These are phyloP conservation scores for Saccharomycopsis olivae DNA, from an alignment of 805 yeast genomes.

Conservation along the genomic window DNA sequence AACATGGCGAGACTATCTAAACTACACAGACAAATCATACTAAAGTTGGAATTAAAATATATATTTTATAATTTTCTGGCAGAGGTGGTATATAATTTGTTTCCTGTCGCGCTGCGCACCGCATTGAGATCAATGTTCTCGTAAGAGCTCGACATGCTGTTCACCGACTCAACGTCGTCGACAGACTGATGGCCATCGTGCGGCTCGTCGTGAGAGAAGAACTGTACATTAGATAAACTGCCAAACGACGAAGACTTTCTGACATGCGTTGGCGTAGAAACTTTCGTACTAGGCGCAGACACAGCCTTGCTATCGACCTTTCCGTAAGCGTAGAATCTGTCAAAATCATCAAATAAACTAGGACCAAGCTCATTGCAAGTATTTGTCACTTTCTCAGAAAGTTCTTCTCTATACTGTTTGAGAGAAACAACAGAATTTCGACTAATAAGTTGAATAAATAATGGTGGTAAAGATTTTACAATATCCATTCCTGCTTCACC, in stretches of 20 bases:
- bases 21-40: no score
- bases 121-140: no score
- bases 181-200: no score
- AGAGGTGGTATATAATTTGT: no score
- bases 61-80: no score
- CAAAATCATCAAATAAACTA: conserved; percentile 77
- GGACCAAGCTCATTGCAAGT: conserved; percentile 77
- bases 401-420: conserved; percentile 46
- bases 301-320: not conserved
- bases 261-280: not conserved
- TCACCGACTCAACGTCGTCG: no score
- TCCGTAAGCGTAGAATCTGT: conserved; percentile 26
- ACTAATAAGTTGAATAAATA: conserved; percentile 34
- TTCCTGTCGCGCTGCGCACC: no score
- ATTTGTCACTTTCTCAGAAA: conserved; percentile 68
- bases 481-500: conserved; percentile 94
- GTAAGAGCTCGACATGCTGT: no score
- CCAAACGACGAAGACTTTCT: not conserved
- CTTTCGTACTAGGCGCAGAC: not conserved
- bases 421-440: conserved; percentile 41
- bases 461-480: conserved; percentile 71
- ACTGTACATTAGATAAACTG: conserved; percentile 11
- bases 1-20: no score
- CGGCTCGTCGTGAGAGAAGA: conserved; percentile 11
- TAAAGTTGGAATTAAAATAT: no score